Conservation (phyloP, 768 basidiomycete genomes). For the Scleroderma citrinum region DNA sequence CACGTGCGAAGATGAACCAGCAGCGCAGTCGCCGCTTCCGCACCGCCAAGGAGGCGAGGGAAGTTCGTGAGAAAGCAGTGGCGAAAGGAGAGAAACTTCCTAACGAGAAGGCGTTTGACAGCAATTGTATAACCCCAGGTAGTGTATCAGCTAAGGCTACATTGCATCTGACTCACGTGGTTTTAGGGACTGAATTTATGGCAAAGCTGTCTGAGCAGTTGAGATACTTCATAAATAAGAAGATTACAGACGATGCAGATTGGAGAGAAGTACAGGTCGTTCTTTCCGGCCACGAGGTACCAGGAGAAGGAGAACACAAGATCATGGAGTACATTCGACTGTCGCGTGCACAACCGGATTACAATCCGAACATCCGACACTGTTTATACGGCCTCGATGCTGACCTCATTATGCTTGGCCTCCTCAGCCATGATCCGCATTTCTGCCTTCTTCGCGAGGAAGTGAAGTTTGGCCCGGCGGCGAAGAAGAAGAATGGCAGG, state of each 20-base stretch:
- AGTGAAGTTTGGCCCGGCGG: conserved; percentile 89
- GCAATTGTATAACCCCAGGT: conserved; percentile 99
- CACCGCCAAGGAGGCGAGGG: conserved; percentile 88
- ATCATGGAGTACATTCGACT: conserved; percentile 99
- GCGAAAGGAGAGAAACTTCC: conserved; percentile 88
- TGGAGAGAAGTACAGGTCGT: conserved; percentile 93
- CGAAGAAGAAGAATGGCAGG: conserved; percentile 65
- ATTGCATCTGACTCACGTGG: not conserved
- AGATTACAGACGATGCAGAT: conserved; percentile 93
- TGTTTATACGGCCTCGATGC: conserved; percentile 98
- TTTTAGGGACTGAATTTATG: conserved; percentile 91
- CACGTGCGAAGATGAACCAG: conserved; percentile 99
- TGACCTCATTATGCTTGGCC: conserved; percentile 95
- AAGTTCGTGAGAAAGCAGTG: conserved; percentile 81
- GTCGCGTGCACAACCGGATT: conserved; percentile 90
- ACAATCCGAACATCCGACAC: conserved; percentile 95
- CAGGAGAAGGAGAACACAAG: conserved; percentile 99
- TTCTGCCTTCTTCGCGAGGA: conserved; percentile 97
- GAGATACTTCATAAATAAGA: conserved; percentile 96
- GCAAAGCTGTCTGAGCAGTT: conserved; percentile 84
- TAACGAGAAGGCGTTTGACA: conserved; percentile 93
- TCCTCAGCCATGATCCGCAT: conserved; percentile 97
- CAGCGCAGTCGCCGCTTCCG: conserved; percentile 91
- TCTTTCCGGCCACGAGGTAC: conserved; percentile 94
- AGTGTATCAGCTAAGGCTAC: conserved; percentile 28